These are phyloP conservation scores for Alternaria consortialis DNA, from an alignment of 2,329 filamentous ascomycete genomes.

Conservation along the genomic window DNA sequence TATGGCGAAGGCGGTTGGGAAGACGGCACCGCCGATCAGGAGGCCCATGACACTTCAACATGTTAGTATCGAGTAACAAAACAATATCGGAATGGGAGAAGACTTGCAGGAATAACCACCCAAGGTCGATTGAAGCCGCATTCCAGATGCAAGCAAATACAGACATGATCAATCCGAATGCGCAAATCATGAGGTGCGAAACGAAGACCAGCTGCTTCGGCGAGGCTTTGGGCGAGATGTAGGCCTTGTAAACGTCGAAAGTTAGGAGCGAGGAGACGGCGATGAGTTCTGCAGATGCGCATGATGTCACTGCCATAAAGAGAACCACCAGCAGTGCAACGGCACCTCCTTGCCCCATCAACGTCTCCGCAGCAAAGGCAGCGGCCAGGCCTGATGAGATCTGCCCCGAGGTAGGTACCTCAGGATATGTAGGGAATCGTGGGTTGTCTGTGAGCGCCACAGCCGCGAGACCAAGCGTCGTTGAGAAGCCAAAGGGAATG, in stretches of 20 bases:
- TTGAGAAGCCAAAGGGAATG: slow-evolving; percentile 59
- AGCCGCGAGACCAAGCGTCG: slow-evolving; percentile 57
- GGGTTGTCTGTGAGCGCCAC: slow-evolving; percentile 56
- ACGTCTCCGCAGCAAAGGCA: slow-evolving; percentile 40
- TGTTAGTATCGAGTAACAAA: slow-evolving; percentile 16
- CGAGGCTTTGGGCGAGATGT: slow-evolving; percentile 50
- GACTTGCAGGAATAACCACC: slow-evolving; percentile 51
- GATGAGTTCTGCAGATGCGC: slow-evolving; percentile 53
- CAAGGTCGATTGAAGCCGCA: slow-evolving; percentile 51
- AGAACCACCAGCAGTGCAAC: slow-evolving; percentile 41
- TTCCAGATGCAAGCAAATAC: slow-evolving; percentile 53
- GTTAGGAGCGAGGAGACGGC: slow-evolving; percentile 53
- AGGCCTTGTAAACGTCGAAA: slow-evolving; percentile 57
- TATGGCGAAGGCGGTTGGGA: slow-evolving; percentile 51
- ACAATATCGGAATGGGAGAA: not conserved
- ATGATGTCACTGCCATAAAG: slow-evolving; percentile 50
- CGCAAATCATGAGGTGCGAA: slow-evolving; percentile 52
- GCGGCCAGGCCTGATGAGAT: slow-evolving; percentile 43
- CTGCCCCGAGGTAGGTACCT: slow-evolving; percentile 34
- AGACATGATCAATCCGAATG: slow-evolving; percentile 53
- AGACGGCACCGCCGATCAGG: slow-evolving; percentile 55
- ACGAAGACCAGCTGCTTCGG: slow-evolving; percentile 51
- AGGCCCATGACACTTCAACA: slow-evolving; percentile 50
- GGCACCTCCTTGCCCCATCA: slow-evolving; percentile 43
- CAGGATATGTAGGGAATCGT: slow-evolving; percentile 56